phyloP scores from a whole-genome alignment of 352 stramenopile genomes.

The Globisporangium heterothallicum region DNA sequence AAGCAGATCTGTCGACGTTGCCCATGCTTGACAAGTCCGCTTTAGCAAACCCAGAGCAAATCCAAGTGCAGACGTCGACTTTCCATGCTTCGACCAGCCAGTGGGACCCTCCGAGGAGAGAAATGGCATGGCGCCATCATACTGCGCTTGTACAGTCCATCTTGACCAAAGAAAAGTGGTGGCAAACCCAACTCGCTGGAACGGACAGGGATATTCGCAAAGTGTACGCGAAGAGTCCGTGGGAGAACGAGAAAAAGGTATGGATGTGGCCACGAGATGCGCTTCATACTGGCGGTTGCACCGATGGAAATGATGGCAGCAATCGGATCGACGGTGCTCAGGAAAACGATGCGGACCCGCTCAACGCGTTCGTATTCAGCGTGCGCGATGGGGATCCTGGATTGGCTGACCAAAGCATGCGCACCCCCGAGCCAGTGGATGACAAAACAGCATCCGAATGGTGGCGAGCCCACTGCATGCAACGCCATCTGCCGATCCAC shows the following conservation, averaged over 20 bases:
- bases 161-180: slow-evolving; percentile 37
- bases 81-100: slow-evolving; percentile 7
- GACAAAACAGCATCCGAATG: slow-evolving; percentile 42
- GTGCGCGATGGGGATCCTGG: neutral
- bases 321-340: neutral
- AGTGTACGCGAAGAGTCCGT: slow-evolving; percentile 32
- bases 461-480: slow-evolving; percentile 56
- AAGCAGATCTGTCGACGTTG: too few relatives aligned
- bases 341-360: slow-evolving; percentile 10
- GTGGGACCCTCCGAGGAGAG: slow-evolving; percentile 19
- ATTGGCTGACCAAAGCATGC: too few relatives aligned
- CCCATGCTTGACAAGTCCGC: too few relatives aligned
- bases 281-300: slow-evolving; percentile 1
- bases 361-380: slow-evolving; percentile 39
- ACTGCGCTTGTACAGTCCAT: slow-evolving; percentile 23
- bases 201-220: slow-evolving; percentile 38
- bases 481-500: slow-evolving; percentile 27
- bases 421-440: too few relatives aligned
- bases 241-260: slow-evolving; percentile 38
- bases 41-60: too few relatives aligned
- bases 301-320: neutral
- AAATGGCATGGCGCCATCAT: slow-evolving; percentile 36
- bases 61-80: neutral
- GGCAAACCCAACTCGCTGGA: slow-evolving; percentile 44
- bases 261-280: slow-evolving; percentile 32